Percentiles rank a stretch among this genome's conserved stretches.
phyloP scores from a whole-genome alignment of 2,329 filamentous ascomycete genomes.

The Pyricularia grisea region DNA sequence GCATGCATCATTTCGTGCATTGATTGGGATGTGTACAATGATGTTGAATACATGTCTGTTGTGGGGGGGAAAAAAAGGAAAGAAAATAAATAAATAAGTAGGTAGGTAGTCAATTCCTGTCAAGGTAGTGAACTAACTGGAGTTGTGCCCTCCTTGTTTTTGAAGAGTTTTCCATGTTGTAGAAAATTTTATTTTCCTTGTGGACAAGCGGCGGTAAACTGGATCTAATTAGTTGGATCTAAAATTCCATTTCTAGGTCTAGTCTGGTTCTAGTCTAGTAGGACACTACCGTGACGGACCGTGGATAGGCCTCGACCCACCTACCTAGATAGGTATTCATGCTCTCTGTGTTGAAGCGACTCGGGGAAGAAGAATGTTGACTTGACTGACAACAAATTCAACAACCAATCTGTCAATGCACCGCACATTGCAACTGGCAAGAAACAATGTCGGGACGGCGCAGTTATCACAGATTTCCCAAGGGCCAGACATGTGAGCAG shows the following conservation, averaged over 20 bases:
- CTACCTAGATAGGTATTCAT: background rate
- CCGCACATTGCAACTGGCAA: background rate
- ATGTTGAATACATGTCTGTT: background rate
- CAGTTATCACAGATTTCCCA: conserved; percentile 34
- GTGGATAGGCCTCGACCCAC: background rate
- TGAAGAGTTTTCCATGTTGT: too few species aligned
- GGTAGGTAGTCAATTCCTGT: too few species aligned
- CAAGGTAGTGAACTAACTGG: too few species aligned
- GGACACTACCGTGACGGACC: background rate
- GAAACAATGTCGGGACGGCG: conserved; percentile 21
- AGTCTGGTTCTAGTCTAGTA: background rate
- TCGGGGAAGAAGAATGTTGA: background rate
- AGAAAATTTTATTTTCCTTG: background rate
- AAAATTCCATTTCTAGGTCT: background rate
- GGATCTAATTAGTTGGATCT: background rate
- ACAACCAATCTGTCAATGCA: background rate
- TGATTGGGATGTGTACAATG: background rate
- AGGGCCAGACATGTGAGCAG: conserved; percentile 44
- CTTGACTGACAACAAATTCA: background rate
- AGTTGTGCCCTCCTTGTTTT: too few species aligned
- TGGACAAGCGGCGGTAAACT: background rate
- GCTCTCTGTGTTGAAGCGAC: background rate
- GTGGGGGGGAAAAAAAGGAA: background rate
- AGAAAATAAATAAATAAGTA: too few species aligned
- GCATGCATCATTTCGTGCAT: background rate